phyloP scores from a whole-genome alignment of 2,329 filamentous ascomycete species.

The Fusarium sulawesiense region DNA sequence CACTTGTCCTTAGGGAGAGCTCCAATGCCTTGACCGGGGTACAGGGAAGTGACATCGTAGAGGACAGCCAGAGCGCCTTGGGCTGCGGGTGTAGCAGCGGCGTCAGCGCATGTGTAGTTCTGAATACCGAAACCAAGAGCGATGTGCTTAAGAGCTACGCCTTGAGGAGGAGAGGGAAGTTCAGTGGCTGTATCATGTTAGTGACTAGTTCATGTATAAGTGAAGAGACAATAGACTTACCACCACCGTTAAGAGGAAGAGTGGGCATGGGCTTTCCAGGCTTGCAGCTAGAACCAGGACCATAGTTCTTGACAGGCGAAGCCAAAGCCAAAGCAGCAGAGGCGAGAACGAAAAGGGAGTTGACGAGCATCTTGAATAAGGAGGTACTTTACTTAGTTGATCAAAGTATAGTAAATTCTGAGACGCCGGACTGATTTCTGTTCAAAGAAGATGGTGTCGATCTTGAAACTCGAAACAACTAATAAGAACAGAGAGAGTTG shows the following conservation, averaged over 20 bases:
- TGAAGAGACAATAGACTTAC: slow-evolving; percentile 45
- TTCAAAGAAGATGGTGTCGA: slow-evolving; percentile 37
- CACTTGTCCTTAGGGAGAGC: slow-evolving; percentile 56
- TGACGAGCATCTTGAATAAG: slow-evolving; percentile 49
- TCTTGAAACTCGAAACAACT: slow-evolving; percentile 15
- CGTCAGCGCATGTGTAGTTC: slow-evolving; percentile 72
- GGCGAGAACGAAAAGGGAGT: slow-evolving; percentile 50
- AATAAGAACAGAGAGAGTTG: slow-evolving; percentile 19
- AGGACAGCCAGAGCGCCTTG: slow-evolving; percentile 69
- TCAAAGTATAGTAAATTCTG: slow-evolving; percentile 15
- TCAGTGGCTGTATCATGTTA: slow-evolving; percentile 52
- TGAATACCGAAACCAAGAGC: slow-evolving; percentile 73
- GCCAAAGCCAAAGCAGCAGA: slow-evolving; percentile 50
- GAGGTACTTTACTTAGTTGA: background rate
- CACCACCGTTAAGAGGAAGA: slow-evolving; percentile 55
- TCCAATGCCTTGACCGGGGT: slow-evolving; percentile 56
- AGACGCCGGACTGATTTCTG: slow-evolving; percentile 22
- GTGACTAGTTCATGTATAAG: slow-evolving; percentile 13
- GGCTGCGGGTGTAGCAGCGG: slow-evolving; percentile 52
- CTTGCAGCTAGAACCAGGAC: slow-evolving; percentile 32
- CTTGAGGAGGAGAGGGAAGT: slow-evolving; percentile 56
- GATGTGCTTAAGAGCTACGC: slow-evolving; percentile 63
- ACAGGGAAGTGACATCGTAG: slow-evolving; percentile 67
- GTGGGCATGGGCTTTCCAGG: slow-evolving; percentile 36
- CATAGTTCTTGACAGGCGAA: slow-evolving; percentile 41